Evolutionary conservation across 495 filamentous ascomycete genomes (phyloP).

Genomic region (Hypoxylon trugodes): DNA sequence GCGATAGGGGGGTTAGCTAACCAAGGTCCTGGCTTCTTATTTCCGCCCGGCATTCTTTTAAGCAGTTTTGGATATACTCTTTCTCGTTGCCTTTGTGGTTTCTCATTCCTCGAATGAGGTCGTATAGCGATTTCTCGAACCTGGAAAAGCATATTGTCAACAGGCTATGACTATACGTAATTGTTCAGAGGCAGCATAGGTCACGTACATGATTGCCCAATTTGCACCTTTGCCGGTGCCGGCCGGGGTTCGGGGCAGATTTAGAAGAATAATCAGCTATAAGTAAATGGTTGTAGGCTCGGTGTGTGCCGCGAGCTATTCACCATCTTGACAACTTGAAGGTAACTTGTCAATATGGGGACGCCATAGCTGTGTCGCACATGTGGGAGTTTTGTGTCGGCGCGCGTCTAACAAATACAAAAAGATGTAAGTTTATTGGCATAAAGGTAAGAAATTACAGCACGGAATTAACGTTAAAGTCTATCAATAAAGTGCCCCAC

Average conservation of each 20-base stretch:
- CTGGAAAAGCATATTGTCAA: slow-evolving; percentile 56
- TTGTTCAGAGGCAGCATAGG: not conserved
- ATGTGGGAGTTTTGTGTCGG: slow-evolving; percentile 18
- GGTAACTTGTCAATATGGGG: not conserved
- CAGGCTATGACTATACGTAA: not conserved
- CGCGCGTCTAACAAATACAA: not conserved
- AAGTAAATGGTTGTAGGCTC: slow-evolving; percentile 10
- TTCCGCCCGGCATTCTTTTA: slow-evolving; percentile 94
- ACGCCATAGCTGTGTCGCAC: slow-evolving; percentile 7
- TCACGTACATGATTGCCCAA: slow-evolving; percentile 41
- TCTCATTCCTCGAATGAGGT: slow-evolving; percentile 94
- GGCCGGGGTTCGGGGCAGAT: slow-evolving; percentile 2
- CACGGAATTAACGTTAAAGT: too few relatives aligned
- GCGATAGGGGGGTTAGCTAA: slow-evolving; percentile 47
- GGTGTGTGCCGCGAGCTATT: slow-evolving; percentile 10
- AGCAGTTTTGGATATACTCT: slow-evolving; percentile 87
- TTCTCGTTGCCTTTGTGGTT: slow-evolving; percentile 93
- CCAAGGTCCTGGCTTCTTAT: slow-evolving; percentile 92
- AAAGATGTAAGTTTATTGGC: not conserved
- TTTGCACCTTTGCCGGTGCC: slow-evolving; percentile 31
- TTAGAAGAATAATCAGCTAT: slow-evolving; percentile 25
- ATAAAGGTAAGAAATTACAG: not conserved
- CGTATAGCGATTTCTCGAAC: slow-evolving; percentile 99
- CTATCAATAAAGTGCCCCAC: too few relatives aligned
- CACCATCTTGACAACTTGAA: slow-evolving; percentile 33